Evolutionary conservation across 768 basidiomycete genomes (phyloP).

Genomic region (Suillus discolor): DNA sequence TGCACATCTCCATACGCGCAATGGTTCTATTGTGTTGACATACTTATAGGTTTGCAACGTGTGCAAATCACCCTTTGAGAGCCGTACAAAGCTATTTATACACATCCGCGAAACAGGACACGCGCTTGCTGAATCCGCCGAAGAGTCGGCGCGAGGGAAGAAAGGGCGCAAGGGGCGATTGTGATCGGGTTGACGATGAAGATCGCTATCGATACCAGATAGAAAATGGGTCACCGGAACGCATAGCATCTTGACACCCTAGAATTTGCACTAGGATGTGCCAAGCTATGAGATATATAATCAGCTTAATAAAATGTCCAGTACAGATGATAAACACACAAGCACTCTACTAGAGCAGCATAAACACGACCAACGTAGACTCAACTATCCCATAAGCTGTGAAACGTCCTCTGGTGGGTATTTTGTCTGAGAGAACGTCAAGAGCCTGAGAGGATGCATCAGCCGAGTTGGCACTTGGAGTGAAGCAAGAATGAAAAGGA

Average conservation of each 20-base stretch:
- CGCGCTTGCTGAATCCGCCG: slow-evolving; percentile 49
- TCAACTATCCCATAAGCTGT: slow-evolving; percentile 80
- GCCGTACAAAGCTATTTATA: slow-evolving; percentile 72
- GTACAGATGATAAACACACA: slow-evolving; percentile 12
- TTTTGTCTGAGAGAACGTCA: slow-evolving; percentile 96
- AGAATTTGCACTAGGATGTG: neutral
- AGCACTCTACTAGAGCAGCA: neutral
- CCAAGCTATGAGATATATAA: neutral
- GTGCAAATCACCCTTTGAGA: slow-evolving; percentile 63
- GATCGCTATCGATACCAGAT: neutral
- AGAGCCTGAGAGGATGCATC: slow-evolving; percentile 54
- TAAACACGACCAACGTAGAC: neutral
- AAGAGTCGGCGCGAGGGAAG: slow-evolving; percentile 27
- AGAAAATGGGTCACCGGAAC: neutral
- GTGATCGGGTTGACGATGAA: neutral
- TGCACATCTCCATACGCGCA: slow-evolving; percentile 9
- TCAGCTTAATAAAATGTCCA: slow-evolving; percentile 12
- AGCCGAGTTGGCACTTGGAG: neutral
- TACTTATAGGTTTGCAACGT: slow-evolving; percentile 58
- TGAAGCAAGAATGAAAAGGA: neutral
- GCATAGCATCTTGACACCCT: neutral
- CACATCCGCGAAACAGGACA: slow-evolving; percentile 77
- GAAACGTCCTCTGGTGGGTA: slow-evolving; percentile 93
- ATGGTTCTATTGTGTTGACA: slow-evolving; percentile 13
- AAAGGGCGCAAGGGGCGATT: slow-evolving; percentile 35